These are phyloP conservation scores for Suhomyces emberorum DNA, from an alignment of 805 yeast genomes.

Conservation along the genomic window DNA sequence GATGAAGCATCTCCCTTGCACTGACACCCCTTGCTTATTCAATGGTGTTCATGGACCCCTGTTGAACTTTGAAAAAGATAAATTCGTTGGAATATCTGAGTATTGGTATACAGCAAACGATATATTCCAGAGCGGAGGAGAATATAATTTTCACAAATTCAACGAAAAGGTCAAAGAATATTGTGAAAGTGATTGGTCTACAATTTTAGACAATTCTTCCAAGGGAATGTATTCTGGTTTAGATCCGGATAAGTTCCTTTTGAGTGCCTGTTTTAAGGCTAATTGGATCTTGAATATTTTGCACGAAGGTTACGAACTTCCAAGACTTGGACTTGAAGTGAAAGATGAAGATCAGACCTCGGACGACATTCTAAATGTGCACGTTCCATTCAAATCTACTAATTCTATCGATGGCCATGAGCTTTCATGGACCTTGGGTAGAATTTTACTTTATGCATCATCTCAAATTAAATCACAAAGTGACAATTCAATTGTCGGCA, in stretches of 20 bases:
- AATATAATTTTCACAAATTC: slow-evolving; percentile 71
- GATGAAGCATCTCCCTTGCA: slow-evolving; percentile 76
- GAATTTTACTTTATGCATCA: slow-evolving; percentile 78
- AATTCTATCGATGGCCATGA: slow-evolving; percentile 79
- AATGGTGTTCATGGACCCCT: slow-evolving; percentile 94
- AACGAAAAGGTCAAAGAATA: slow-evolving; percentile 63
- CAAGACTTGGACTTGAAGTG: slow-evolving; percentile 59
- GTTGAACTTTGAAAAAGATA: slow-evolving; percentile 73
- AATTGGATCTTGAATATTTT: slow-evolving; percentile 88
- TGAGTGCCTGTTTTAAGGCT: slow-evolving; percentile 88
- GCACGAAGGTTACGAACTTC: slow-evolving; percentile 90
- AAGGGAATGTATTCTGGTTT: slow-evolving; percentile 59
- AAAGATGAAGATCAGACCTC: slow-evolving; percentile 22
- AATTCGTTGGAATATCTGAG: slow-evolving; percentile 91
- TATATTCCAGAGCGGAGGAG: slow-evolving; percentile 84
- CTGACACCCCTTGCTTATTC: slow-evolving; percentile 85
- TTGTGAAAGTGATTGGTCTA: slow-evolving; percentile 75
- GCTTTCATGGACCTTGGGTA: slow-evolving; percentile 93
- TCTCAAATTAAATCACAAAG: slow-evolving; percentile 46
- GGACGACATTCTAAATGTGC: slow-evolving; percentile 26
- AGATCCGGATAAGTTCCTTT: slow-evolving; percentile 48
- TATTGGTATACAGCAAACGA: slow-evolving; percentile 98
- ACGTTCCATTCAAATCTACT: slow-evolving; percentile 77
- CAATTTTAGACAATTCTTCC: slow-evolving; percentile 45
- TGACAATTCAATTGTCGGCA: slow-evolving; percentile 29